These are phyloP conservation scores for Pythium aquatile DNA, from an alignment of 352 stramenopile genomes.

Conservation along the genomic window DNA sequence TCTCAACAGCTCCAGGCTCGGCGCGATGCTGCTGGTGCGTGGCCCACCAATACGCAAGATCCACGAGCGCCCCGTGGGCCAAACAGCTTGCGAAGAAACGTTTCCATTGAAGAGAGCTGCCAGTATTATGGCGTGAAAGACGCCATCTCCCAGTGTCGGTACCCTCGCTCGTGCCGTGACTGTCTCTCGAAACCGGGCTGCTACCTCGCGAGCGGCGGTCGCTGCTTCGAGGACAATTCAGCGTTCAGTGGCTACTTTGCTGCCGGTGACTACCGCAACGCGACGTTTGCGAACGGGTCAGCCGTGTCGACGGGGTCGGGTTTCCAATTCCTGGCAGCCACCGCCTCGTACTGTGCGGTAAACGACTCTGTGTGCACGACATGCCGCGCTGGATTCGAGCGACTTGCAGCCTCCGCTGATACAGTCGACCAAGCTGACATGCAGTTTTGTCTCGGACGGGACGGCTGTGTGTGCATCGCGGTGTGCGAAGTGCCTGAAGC, in stretches of 20 bases:
- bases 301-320: not conserved
- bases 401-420: not conserved
- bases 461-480: not conserved
- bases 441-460: not conserved
- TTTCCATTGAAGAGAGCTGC: slow-evolving; percentile 4
- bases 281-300: not conserved
- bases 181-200: not conserved
- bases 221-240: not conserved
- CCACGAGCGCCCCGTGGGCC: not conserved
- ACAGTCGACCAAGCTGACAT: not conserved
- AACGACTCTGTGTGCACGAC: not conserved
- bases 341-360: not conserved
- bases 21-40: not conserved
- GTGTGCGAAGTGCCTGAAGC: not conserved
- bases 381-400: not conserved
- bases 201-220: not conserved
- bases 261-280: not conserved
- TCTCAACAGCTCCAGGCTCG: too few relatives aligned
- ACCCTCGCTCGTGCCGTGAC: not conserved
- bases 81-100: not conserved
- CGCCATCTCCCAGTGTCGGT: not conserved
- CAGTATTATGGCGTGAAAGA: not conserved
- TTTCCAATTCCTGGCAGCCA: not conserved
- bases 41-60: not conserved
- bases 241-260: not conserved